Evolutionary conservation across 2,329 filamentous ascomycete species (phyloP).

Genomic region (Didymella lethalis): DNA sequence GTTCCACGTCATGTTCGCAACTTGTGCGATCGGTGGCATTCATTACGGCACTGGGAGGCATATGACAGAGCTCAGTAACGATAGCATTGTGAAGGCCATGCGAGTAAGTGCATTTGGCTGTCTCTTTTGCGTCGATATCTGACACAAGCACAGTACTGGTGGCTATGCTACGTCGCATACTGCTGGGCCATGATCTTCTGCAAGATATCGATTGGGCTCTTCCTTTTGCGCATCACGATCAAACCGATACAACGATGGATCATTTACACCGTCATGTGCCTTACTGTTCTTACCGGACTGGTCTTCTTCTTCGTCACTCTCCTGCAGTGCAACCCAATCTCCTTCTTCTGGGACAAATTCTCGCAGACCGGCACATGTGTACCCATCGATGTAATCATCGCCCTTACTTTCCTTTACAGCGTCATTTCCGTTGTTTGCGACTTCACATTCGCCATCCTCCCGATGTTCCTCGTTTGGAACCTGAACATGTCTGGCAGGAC

Average conservation of each 20-base stretch:
- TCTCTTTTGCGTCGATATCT: not conserved
- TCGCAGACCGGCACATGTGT: conserved; percentile 53
- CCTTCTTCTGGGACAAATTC: conserved; percentile 60
- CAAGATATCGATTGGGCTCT: conserved; percentile 47
- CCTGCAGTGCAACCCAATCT: conserved; percentile 60
- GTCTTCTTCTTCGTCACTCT: conserved; percentile 58
- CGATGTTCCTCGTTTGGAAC: conserved; percentile 61
- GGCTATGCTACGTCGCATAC: conserved; percentile 47
- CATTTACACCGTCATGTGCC: conserved; percentile 49
- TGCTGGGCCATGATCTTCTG: conserved; percentile 43
- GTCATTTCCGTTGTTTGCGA: conserved; percentile 57
- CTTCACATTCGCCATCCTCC: conserved; percentile 60
- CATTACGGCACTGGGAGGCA: conserved; percentile 47
- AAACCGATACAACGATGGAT: conserved; percentile 42
- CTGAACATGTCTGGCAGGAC: conserved; percentile 59
- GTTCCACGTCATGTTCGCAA: conserved; percentile 42
- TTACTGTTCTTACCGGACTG: conserved; percentile 49
- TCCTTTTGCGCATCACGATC: conserved; percentile 47
- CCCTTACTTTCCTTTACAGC: conserved; percentile 58
- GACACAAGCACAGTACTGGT: conserved; percentile 41
- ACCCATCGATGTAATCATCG: conserved; percentile 51
- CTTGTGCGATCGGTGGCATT: conserved; percentile 41
- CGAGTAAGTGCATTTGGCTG: conserved; percentile 29
- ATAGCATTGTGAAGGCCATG: conserved; percentile 39
- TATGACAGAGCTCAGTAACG: conserved; percentile 33